Evolutionary conservation across 2,329 filamentous ascomycete species (phyloP), one percentile per base, ranked within the genome.

Genomic region (Dactylellina sp.): DNA sequence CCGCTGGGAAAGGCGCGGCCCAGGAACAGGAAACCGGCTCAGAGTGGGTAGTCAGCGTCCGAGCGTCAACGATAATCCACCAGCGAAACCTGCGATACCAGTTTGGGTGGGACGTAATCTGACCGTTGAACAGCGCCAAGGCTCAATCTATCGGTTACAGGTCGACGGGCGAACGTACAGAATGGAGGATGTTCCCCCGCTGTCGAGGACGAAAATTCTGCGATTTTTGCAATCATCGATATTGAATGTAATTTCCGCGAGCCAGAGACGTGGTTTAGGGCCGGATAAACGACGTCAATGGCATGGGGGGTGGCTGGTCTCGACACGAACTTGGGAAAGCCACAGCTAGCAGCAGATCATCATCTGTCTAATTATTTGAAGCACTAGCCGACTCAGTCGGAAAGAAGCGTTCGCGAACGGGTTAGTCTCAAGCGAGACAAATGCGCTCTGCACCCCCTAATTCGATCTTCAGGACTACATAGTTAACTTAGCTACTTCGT

Each of bases 241-340:
- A 53, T 66, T 60, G 46, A 37, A 68, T 50, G 18, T 40, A 68
- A 68, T 68, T 68, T 68, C 63, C 63, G 63, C 37, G 63, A 66
- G 32, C 62, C 62, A 66, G 52, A 56, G 20, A 44, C 6, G 37
- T 44, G 37, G 32, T 57, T 55, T 52, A 44, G 44, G 32, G 20
- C 63, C 63, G 63, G 63, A 68, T 68, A 68, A 68, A 68, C 63
- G 40, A 68, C 63, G 63, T 68, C 63, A 68, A 60, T 46, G 37
- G 53, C 63, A 59, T 50, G 63, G 63, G 53, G 42, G 32, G 25
- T 18, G 28, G 25, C 40, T 32, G 28, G 32, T 56, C 25, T 11
- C 22, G 24, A 52, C 44, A 12, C 40, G 59, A 47, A 42, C 44
- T n/a, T 60, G 44, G 46, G 50, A 52, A 57, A 50, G 44, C 52